Conservation (phyloP, 345 rosid genomes). For the Toxicodendron radicans region DNA sequence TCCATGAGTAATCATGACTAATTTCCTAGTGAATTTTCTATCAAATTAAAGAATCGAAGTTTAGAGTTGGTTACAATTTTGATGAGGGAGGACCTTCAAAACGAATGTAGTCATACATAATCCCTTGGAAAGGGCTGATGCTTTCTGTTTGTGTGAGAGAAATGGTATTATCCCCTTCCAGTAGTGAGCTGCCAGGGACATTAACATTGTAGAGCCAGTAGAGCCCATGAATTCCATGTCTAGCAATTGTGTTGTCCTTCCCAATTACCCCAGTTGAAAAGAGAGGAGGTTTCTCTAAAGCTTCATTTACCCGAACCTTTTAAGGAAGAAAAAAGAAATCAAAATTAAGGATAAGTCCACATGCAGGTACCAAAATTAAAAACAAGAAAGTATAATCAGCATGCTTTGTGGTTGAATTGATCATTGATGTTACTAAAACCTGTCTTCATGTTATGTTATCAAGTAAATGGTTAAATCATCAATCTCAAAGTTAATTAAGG, state of each 20-base stretch:
- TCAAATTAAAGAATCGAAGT: neutral
- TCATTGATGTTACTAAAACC: too few relatives aligned
- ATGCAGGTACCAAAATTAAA: too few relatives aligned
- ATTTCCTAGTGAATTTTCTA: neutral
- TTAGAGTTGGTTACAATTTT: neutral
- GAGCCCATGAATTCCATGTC: conserved; percentile 70
- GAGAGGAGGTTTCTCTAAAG: conserved; percentile 29
- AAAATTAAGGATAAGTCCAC: neutral
- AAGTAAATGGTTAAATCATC: neutral
- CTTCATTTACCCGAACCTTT: conserved; percentile 43
- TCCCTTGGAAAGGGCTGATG: conserved; percentile 41
- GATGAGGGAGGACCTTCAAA: conserved; percentile 41
- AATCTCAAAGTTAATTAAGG: neutral
- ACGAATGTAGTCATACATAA: conserved; percentile 71
- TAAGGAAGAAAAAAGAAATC: neutral
- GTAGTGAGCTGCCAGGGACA: conserved; percentile 31
- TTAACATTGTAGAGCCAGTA: conserved; percentile 44
- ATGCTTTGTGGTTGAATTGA: too few relatives aligned
- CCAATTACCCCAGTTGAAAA: conserved; percentile 61
- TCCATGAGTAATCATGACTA: too few relatives aligned
- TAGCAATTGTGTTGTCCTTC: conserved; percentile 57
- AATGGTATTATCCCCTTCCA: conserved; percentile 45
- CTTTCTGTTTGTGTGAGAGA: conserved; percentile 47
- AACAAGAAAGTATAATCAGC: too few relatives aligned
- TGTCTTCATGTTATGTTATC: neutral